Conservation (phyloP, 495 filamentous ascomycete species). For the Viridothelium virens region DNA sequence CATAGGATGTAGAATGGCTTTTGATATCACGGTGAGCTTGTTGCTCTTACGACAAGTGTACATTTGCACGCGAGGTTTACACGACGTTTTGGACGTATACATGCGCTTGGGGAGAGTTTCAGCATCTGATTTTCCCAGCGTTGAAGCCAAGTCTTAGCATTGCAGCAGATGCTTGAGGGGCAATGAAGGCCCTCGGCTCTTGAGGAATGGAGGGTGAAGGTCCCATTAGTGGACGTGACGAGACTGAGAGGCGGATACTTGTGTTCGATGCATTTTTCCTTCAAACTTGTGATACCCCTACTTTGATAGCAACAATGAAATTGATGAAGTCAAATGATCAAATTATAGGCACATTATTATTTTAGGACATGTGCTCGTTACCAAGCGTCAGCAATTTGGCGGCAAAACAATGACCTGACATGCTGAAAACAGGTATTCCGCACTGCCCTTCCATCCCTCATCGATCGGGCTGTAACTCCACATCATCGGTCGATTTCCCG, state of each 20-base stretch:
- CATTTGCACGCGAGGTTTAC: neutral
- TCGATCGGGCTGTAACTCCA: conserved; percentile 2
- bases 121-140: neutral
- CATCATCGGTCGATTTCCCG: conserved; percentile 9
- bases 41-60: neutral
- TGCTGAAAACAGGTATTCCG: neutral
- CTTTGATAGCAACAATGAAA: conserved; percentile 3
- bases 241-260: neutral
- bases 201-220: neutral
- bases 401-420: neutral
- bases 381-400: neutral
- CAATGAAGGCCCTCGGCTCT: neutral
- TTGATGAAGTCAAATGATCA: too few species aligned
- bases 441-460: neutral
- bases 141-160: too few species aligned
- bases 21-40: neutral
- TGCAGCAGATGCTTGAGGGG: too few species aligned
- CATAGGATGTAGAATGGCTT: neutral
- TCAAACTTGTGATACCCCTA: neutral
- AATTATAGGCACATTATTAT: too few species aligned
- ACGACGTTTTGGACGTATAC: neutral
- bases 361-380: neutral
- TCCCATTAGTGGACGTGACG: too few species aligned
- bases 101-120: neutral
- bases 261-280: neutral